These are phyloP conservation scores for Suhomyces coccinellae DNA, from an alignment of 1,139 yeast genomes.

Conservation along the genomic window DNA sequence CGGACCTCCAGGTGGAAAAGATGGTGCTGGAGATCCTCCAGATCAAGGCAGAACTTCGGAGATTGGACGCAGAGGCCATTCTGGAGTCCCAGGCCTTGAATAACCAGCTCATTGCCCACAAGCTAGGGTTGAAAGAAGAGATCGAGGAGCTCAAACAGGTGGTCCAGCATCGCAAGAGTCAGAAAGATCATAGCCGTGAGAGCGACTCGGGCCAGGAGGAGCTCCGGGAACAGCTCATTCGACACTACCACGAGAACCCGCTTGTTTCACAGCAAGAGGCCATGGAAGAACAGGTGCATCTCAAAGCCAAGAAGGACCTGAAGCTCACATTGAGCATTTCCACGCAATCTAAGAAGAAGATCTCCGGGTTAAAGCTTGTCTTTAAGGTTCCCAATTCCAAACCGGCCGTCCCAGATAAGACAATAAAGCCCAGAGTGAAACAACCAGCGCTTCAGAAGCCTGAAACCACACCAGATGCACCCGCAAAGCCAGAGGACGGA, in stretches of 20 bases:
- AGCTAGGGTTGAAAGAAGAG: slow-evolving; percentile 30
- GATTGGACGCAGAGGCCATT: slow-evolving; percentile 29
- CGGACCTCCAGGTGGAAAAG: slow-evolving; percentile 7
- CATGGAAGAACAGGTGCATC: slow-evolving; percentile 29
- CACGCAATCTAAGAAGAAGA: slow-evolving; percentile 1
- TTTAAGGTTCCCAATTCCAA: slow-evolving; percentile 10
- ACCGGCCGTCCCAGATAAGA: not conserved
- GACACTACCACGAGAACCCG: slow-evolving; percentile 40
- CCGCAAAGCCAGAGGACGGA: no score
- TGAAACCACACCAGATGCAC: not conserved
- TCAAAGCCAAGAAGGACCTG: slow-evolving; percentile 4
- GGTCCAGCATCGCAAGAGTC: slow-evolving; percentile 13
- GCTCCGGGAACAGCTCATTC: slow-evolving; percentile 33
- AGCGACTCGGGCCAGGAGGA: slow-evolving; percentile 19
- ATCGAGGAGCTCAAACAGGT: slow-evolving; percentile 30
- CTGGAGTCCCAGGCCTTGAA: slow-evolving; percentile 37
- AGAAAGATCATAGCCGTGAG: slow-evolving; percentile 13
- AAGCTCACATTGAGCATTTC: not conserved
- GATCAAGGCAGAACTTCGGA: slow-evolving; percentile 16
- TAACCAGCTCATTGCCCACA: slow-evolving; percentile 38
- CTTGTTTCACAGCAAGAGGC: slow-evolving; percentile 44
- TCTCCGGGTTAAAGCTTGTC: slow-evolving; percentile 12
- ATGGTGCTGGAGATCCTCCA: slow-evolving; percentile 13
- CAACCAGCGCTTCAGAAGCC: not conserved
- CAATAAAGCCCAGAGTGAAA: slow-evolving; percentile 1